Conservation (phyloP, 2,329 filamentous ascomycete species). For the Mollisia scopiformis region DNA sequence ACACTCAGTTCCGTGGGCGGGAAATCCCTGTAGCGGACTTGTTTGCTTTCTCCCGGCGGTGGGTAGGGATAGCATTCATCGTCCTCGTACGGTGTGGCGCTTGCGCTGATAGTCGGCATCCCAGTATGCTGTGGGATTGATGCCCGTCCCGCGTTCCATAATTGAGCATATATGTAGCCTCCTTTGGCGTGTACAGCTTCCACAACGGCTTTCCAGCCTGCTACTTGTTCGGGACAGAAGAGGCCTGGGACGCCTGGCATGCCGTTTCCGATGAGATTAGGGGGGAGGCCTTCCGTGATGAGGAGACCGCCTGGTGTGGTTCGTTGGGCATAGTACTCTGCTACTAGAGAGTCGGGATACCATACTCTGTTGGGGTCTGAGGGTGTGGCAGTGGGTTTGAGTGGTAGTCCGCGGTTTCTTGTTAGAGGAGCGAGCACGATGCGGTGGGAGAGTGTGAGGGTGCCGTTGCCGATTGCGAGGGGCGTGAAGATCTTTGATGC, state of each 20-base stretch:
- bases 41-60: slow-evolving; percentile 40
- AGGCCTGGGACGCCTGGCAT: slow-evolving; percentile 57
- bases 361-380: slow-evolving; percentile 49
- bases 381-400: slow-evolving; percentile 45
- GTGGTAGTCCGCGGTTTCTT: slow-evolving; percentile 51
- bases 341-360: slow-evolving; percentile 46
- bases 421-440: slow-evolving; percentile 60
- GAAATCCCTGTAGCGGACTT: slow-evolving; percentile 45
- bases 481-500: slow-evolving; percentile 43
- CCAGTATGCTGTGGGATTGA: slow-evolving; percentile 43
- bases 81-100: slow-evolving; percentile 47
- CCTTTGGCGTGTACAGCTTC: slow-evolving; percentile 62
- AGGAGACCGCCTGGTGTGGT: slow-evolving; percentile 54
- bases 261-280: slow-evolving; percentile 47
- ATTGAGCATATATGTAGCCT: slow-evolving; percentile 59
- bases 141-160: slow-evolving; percentile 61
- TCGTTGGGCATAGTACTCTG: slow-evolving; percentile 54
- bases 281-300: slow-evolving; percentile 56
- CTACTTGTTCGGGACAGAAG: slow-evolving; percentile 53
- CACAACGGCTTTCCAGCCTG: slow-evolving; percentile 59
- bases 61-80: slow-evolving; percentile 46
- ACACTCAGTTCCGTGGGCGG: slow-evolving; percentile 41
- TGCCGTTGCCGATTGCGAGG: slow-evolving; percentile 42
- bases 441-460: slow-evolving; percentile 49
- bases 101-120: slow-evolving; percentile 41